phyloP scores from a whole-genome alignment of 441 rosid species.

The Euphorbia neoarborescens region DNA sequence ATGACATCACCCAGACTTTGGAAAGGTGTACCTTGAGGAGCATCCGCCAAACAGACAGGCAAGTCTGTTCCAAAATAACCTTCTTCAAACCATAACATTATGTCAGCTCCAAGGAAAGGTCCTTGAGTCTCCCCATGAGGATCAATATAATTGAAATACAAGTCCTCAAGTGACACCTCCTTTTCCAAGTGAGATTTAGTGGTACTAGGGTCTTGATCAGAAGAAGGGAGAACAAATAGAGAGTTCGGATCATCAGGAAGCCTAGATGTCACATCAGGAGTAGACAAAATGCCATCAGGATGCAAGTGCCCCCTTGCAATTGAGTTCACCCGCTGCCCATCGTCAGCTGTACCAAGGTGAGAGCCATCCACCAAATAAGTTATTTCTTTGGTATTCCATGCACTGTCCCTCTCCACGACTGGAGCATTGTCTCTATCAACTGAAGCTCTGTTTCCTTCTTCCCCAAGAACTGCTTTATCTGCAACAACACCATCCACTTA shows the following conservation, averaged over 20 bases:
- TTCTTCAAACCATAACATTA: slow-evolving; percentile 54
- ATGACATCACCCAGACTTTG: slow-evolving; percentile 43
- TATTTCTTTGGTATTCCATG: slow-evolving; percentile 20
- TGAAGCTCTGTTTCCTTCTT: slow-evolving; percentile 21
- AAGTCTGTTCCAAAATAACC: slow-evolving; percentile 60
- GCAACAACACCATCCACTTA: slow-evolving; percentile 1
- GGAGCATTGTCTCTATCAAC: slow-evolving; percentile 10
- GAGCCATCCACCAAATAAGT: slow-evolving; percentile 13
- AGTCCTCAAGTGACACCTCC: slow-evolving; percentile 33
- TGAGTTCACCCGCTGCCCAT: slow-evolving; percentile 21
- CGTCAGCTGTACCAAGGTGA: slow-evolving; percentile 18
- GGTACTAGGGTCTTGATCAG: slow-evolving; percentile 21
- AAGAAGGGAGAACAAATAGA: slow-evolving; percentile 23
- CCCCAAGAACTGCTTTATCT: slow-evolving; percentile 26
- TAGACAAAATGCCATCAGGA: slow-evolving; percentile 16
- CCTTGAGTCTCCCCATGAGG: slow-evolving; percentile 55
- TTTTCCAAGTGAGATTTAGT: slow-evolving; percentile 12
- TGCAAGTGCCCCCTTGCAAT: slow-evolving; percentile 11
- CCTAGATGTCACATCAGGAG: slow-evolving; percentile 24
- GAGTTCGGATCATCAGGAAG: slow-evolving; percentile 41
- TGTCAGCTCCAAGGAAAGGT: slow-evolving; percentile 56
- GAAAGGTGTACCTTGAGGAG: slow-evolving; percentile 48
- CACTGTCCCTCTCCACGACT: slow-evolving; percentile 14
- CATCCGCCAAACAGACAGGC: slow-evolving; percentile 48
- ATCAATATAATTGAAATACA: slow-evolving; percentile 47